Percentiles rank a stretch among this genome's conserved stretches.
Conservation (phyloP, 768 basidiomycete genomes). For the Mycena venus region DNA sequence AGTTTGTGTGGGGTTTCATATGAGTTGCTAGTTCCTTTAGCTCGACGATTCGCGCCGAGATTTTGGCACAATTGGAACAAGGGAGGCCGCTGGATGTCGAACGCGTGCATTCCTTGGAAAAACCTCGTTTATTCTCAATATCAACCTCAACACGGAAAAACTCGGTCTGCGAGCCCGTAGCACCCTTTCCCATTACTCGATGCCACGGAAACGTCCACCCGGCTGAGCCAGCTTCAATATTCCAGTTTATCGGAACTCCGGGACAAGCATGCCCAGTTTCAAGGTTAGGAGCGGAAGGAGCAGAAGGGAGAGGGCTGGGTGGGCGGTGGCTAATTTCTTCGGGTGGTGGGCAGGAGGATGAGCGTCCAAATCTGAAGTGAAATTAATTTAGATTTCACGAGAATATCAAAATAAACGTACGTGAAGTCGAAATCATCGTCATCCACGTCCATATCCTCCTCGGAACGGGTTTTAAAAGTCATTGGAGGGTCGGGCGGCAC, state of each 20-base stretch:
- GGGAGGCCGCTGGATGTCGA: background rate
- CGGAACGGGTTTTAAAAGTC: too few relatives aligned
- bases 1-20: constrained; percentile 6
- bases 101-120: constrained; percentile 3
- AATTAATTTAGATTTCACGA: too few relatives aligned
- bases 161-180: constrained; percentile 6
- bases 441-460: too few relatives aligned
- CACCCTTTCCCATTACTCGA: too few relatives aligned
- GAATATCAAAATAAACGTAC: too few relatives aligned
- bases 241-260: background rate
- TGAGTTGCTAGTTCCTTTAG: background rate
- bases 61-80: background rate
- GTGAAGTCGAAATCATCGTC: too few relatives aligned
- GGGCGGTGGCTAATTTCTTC: too few relatives aligned
- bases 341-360: too few relatives aligned
- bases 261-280: background rate
- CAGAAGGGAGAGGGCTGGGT: too few relatives aligned
- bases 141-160: constrained; percentile 4
- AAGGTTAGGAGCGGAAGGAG: too few relatives aligned
- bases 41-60: background rate
- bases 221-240: background rate
- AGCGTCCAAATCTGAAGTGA: too few relatives aligned
- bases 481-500: too few relatives aligned
- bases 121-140: background rate
- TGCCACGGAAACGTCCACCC: constrained; percentile 7